Evolutionary conservation across 2,329 filamentous ascomycete genomes (phyloP), one percentile per base, ranked within the genome.

Genomic region (Cryoendolithus antarcticus): DNA sequence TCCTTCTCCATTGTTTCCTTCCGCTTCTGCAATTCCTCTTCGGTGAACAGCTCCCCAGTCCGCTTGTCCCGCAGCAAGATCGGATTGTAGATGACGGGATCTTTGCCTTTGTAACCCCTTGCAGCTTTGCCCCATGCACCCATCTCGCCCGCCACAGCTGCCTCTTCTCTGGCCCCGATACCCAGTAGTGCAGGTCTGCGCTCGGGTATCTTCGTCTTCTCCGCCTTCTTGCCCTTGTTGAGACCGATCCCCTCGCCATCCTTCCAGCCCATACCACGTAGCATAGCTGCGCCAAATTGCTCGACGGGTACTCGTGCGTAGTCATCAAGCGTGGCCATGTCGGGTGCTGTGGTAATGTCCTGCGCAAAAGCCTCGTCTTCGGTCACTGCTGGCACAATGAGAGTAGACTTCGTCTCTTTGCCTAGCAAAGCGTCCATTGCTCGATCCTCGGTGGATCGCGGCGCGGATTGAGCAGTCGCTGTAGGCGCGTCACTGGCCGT

Each of bases 231-330:
- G 12, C 61, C 60, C 19, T 61, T 61, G 39, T 72, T 65, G 19
- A 70, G 66, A 63, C 80, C 67, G 38, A 77, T 67, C 30, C 66
- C 62, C 45, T 75, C 69, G 11, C 70, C 76, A 46, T 78, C 75
- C 53, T 95, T 86, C 88, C 89, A 95, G 6, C 91, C 91, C 83
- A 96, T 95, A 7, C 88, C 86, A 27, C 88, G 77, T 29, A 98
- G 70, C 47, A 96, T 70, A 0, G 88, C 86, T n/a, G 86, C 82
- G 6, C 91, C 91, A 48, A 96, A 98, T 51, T 95, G 86, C 50
- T 95, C 89, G 10, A 96, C 86, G 0, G 91, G 89, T 45, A 94
- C 81, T 9, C 81, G 78, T 42, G 82, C 80, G 62, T 96, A 96
- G 53, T 91, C 85, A 29, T 84, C 82, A 11, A 93, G 65, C 0